Base-by-base conservation (phyloP, 495 filamentous ascomycete genomes). In the Penicillium steckii region DNA sequence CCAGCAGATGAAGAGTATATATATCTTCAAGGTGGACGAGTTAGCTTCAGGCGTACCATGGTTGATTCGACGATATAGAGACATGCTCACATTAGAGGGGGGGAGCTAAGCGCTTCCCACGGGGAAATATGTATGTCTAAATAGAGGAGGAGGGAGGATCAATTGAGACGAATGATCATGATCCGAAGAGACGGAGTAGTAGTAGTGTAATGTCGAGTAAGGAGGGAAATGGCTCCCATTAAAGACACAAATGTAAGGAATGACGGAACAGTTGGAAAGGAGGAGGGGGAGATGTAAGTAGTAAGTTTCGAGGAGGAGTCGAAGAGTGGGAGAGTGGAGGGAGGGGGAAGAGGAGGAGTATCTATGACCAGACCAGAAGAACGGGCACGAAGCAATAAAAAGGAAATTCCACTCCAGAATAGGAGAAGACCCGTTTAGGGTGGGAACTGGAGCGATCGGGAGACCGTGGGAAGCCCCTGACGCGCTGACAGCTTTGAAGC, bases 1-100 rank as follows among this genome's bases (percentile, higher is more conserved):
- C 74, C 74, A 66, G 74, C 74, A 77, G 74, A 77, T 61, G 61
- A 59, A 57, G 60, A 55, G 67, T 35, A 53, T 48, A 47, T 54
- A 41, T 49, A 41, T 58, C 38, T 48, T 18, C 8, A 41, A 47
- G 52, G 55, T 38, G 43, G 6, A 12, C 6, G 7, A 19, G 8
- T 41, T 41, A 41, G 38, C 38, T 17, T 41, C 38, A 41, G 38
- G 38, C 38, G 38, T 19, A 19, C 21, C 38, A 41, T 41, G 38
- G 43, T 42, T 35, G 57, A 46, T 37, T 37, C n/a, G 33, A 15
- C n/a, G 33, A n/a, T n/a, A n/a, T 37, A 4, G 33, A 15, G 15
- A n/a, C 19, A 17, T 8, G 18, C 40, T 43, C 40, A 45, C 49
- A 48, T 40, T 56, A 51, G 52, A 60, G 49, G 48, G 44, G 47